phyloP scores from a whole-genome alignment of 2,329 filamentous ascomycete genomes.

The Emericellopsis cladophorae region DNA sequence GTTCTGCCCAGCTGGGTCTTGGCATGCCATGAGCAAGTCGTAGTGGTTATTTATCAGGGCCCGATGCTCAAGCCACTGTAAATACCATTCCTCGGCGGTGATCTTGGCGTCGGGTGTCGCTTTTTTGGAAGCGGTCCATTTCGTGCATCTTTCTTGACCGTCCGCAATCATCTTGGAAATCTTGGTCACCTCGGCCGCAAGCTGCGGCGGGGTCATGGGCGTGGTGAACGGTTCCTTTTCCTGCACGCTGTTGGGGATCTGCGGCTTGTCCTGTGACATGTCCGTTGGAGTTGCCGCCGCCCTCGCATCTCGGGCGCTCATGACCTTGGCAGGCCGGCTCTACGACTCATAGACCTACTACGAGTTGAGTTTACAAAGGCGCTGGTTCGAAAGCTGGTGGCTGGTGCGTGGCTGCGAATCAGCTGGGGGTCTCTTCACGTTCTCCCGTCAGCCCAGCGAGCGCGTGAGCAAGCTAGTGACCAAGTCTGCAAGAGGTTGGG shows the following conservation, averaged over 20 bases:
- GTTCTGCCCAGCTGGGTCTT: conserved; percentile 67
- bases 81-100: conserved; percentile 67
- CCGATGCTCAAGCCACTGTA: conserved; percentile 68
- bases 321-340: no score
- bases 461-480: no score
- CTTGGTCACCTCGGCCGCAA: conserved; percentile 69
- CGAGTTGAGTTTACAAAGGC: no score
- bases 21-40: conserved; percentile 75
- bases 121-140: conserved; percentile 57
- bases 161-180: conserved; percentile 77
- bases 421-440: no score
- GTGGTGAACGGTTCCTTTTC: conserved; percentile 45
- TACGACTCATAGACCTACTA: no score
- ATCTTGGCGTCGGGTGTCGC: conserved; percentile 30
- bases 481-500: no score
- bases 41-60: conserved; percentile 74
- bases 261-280: not conserved
- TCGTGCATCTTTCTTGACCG: conserved; percentile 79
- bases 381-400: no score
- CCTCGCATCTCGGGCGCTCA: no score
- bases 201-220: conserved; percentile 63
- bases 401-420: no score
- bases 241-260: not conserved
- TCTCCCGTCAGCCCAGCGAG: no score
- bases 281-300: no score